Percentiles rank a stretch among this genome's conserved stretches.
Evolutionary conservation across 2,329 filamentous ascomycete genomes (phyloP).

Genomic region (Diaporthe ampelina): DNA sequence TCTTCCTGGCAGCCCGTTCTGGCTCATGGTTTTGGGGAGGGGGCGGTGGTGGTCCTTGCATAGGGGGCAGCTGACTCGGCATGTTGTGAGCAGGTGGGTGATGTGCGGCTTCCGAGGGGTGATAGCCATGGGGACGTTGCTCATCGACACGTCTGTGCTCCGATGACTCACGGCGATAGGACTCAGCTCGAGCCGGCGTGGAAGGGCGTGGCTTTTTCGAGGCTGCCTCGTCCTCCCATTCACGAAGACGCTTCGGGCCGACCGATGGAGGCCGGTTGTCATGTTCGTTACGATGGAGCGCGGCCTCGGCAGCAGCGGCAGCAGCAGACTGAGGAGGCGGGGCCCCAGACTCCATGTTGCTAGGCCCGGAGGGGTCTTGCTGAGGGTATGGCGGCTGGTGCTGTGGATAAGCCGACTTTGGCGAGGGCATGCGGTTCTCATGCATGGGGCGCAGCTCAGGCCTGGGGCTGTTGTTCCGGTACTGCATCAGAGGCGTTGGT

Average conservation of each 20-base stretch:
- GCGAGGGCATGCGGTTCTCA: slow-evolving; percentile 91
- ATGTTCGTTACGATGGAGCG: slow-evolving; percentile 55
- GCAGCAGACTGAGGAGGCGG: slow-evolving; percentile 72
- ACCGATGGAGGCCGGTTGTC: slow-evolving; percentile 86
- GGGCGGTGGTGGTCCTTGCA: slow-evolving; percentile 70
- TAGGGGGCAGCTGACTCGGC: slow-evolving; percentile 71
- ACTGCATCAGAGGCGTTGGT: slow-evolving; percentile 74
- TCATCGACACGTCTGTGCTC: slow-evolving; percentile 78
- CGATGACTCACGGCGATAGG: slow-evolving; percentile 83
- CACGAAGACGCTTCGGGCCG: slow-evolving; percentile 85
- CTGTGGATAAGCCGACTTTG: slow-evolving; percentile 86
- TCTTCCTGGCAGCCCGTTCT: slow-evolving; percentile 86
- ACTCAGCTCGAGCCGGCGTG: slow-evolving; percentile 76
- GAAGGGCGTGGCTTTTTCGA: slow-evolving; percentile 87
- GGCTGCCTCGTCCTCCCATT: slow-evolving; percentile 89
- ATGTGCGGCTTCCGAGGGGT: slow-evolving; percentile 93
- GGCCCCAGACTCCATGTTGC: slow-evolving; percentile 77
- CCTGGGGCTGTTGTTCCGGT: slow-evolving; percentile 84
- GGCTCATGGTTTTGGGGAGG: slow-evolving; percentile 75
- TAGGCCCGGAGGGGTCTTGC: slow-evolving; percentile 73
- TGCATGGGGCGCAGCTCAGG: slow-evolving; percentile 86
- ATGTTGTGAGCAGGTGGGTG: slow-evolving; percentile 78
- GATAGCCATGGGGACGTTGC: slow-evolving; percentile 77
- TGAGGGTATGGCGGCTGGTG: slow-evolving; percentile 80
- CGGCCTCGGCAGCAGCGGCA: slow-evolving; percentile 73